Evolutionary conservation across 805 yeast species (phyloP), one percentile per base, ranked within the genome.

Genomic region (Cyberlindnera suaveolens): DNA sequence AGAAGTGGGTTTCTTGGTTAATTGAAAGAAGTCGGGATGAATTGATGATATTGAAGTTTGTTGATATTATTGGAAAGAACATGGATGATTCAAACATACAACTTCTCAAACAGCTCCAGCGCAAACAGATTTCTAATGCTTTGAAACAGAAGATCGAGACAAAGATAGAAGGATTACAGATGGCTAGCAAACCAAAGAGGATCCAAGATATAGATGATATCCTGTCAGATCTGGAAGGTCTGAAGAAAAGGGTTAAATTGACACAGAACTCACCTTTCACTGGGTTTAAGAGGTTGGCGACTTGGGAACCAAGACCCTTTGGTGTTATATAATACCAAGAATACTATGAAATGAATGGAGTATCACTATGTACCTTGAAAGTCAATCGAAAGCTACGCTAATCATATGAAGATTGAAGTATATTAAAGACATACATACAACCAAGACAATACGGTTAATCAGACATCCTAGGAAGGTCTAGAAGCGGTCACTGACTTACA

Each of bases 401-500:
- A 31, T 14, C 16, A 31, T n/a, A 8, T 13, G 8, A 8, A 31
- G 8, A 15, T 31, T 9, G 8, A 15, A 31, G 17, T 15, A 7
- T 31, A n/a, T 31, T 13, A 32, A 29, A 33, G 31, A 41, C 18
- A 39, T 16, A 38, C 37, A 38, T 17, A 15, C 26, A 30, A 29
- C 18, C 32, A 34, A 17, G 11, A 37, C 26, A 39, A 40, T 27
- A 20, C 39, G 38, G 42, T 41, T 50, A 56, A 78, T 84, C 93
- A 83, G 93, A 84, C 93, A 83, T 84, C 90, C 93, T 80, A 78
- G 90, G 91, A 84, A 83, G 91, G 86, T 72, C 76, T 60, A 63
- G 48, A 72, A 73, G 87, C 93, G 91, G 90, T 82, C 90, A 84
- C 89, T 70, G 88, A 67, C 77, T 72, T 74, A 45, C 78, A 82